Percentiles rank a stretch among this genome's conserved stretches.
Evolutionary conservation across 176 grass and related monocot genomes (phyloP).

Genomic region (Oryza glaberrima): DNA sequence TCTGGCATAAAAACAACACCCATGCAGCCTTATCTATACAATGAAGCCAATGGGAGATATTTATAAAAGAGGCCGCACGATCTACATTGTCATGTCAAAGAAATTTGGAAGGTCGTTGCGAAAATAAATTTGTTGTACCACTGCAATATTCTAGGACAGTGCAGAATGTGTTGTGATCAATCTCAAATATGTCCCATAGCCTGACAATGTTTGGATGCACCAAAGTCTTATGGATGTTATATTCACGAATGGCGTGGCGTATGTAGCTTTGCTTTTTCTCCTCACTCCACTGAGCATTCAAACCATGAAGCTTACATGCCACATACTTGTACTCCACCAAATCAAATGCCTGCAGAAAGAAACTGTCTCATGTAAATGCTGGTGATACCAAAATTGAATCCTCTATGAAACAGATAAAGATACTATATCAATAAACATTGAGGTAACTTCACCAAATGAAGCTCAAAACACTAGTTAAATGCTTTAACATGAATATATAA

Average conservation of each 20-base stretch:
- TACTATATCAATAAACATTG: conserved; percentile 15
- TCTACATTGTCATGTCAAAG: conserved; percentile 28
- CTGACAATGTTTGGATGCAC: conserved; percentile 96
- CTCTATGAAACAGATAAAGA: conserved; percentile 8
- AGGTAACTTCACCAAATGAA: conserved; percentile 26
- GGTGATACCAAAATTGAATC: conserved; percentile 23
- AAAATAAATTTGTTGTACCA: conserved; percentile 61
- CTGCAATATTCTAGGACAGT: conserved; percentile 98
- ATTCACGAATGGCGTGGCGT: conserved; percentile 97
- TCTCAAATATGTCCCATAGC: conserved; percentile 98
- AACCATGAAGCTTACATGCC: conserved; percentile 97
- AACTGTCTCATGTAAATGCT: conserved; percentile 35
- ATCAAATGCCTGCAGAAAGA: conserved; percentile 87
- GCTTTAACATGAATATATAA: conserved; percentile 24
- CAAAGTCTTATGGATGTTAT: conserved; percentile 99
- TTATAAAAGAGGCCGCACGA: conserved; percentile 13
- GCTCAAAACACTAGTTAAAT: conserved; percentile 20
- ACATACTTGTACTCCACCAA: conserved; percentile 96
- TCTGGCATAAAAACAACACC: background rate
- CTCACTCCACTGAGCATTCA: conserved; percentile 97
- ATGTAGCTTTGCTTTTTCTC: conserved; percentile 99
- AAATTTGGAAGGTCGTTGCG: conserved; percentile 16
- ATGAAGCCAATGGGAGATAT: background rate
- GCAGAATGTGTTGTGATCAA: conserved; percentile 98
- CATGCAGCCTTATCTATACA: conserved; percentile 13